Evolutionary conservation across 2,329 filamentous ascomycete species (phyloP).

Genomic region (Mycosphaerella sp.): DNA sequence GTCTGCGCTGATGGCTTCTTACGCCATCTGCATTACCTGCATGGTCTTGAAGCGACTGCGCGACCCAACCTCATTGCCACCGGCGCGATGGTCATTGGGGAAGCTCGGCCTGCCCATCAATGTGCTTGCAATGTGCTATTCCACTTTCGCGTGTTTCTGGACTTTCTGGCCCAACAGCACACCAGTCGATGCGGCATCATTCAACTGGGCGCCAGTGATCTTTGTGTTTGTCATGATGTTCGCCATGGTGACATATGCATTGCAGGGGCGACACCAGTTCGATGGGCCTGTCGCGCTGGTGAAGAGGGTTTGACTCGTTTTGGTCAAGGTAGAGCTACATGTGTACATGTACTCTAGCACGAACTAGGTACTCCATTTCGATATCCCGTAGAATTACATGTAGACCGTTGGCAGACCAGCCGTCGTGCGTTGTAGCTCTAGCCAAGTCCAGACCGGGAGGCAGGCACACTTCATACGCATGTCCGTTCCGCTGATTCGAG

Average conservation of each 20-base stretch:
- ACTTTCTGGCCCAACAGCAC: slow-evolving; percentile 21
- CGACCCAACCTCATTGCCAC: slow-evolving; percentile 19
- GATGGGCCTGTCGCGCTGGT: slow-evolving; percentile 19
- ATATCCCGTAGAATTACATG: too few relatives aligned
- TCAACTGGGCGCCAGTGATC: slow-evolving; percentile 22
- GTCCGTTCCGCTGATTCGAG: too few relatives aligned
- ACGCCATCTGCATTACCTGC: slow-evolving; percentile 23
- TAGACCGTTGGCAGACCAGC: too few relatives aligned
- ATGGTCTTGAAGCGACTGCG: slow-evolving; percentile 18
- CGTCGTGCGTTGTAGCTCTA: too few relatives aligned
- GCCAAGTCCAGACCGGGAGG: too few relatives aligned
- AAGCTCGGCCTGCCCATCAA: slow-evolving; percentile 15
- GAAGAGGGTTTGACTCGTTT: slow-evolving; percentile 12
- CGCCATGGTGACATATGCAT: slow-evolving; percentile 20
- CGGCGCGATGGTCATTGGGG: slow-evolving; percentile 24
- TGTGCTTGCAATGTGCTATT: slow-evolving; percentile 14
- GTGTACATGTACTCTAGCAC: too few relatives aligned
- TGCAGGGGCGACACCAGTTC: slow-evolving; percentile 19
- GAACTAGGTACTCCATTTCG: too few relatives aligned
- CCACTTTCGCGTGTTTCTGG: slow-evolving; percentile 21
- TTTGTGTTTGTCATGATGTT: slow-evolving; percentile 15
- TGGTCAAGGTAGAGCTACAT: too few relatives aligned
- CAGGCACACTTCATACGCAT: too few relatives aligned
- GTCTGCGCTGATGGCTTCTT: slow-evolving; percentile 21
- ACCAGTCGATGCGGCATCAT: slow-evolving; percentile 12